Evolutionary conservation across 495 filamentous ascomycete species (phyloP).

Genomic region (Immersiella caudata): DNA sequence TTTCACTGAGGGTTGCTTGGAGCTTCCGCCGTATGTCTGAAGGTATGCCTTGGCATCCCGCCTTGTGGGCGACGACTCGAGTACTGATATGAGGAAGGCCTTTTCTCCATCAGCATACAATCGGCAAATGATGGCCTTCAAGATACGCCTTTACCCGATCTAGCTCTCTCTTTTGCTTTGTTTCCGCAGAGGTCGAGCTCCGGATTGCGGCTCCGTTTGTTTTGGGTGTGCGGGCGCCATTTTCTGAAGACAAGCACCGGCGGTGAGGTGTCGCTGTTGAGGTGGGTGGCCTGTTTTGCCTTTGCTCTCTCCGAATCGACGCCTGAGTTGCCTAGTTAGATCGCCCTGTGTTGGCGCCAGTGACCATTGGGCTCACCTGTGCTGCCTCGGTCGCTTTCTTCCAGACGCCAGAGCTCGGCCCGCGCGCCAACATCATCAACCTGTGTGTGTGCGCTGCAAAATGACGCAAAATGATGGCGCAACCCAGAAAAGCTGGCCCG

Average conservation of each 20-base stretch:
- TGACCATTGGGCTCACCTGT: conserved; percentile 22
- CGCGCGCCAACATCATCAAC: conserved; percentile 27
- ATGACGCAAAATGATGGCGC: conserved; percentile 1
- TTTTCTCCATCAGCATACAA: conserved; percentile 54
- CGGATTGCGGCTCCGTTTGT: conserved; percentile 10
- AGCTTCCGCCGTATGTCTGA: conserved; percentile 65
- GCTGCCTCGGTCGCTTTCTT: conserved; percentile 31
- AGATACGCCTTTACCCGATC: conserved; percentile 39
- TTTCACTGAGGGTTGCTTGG: conserved; percentile 5
- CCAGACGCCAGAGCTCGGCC: conserved; percentile 24
- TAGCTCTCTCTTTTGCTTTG: conserved; percentile 47
- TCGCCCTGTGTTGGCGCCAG: background rate
- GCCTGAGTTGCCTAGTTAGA: conserved; percentile 7
- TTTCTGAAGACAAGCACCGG: conserved; percentile 25
- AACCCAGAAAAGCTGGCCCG: conserved; percentile 10
- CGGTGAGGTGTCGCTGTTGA: conserved; percentile 3
- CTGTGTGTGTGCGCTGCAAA: background rate
- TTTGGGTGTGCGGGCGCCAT: conserved; percentile 13
- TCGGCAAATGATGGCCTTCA: background rate
- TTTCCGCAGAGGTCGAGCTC: conserved; percentile 40
- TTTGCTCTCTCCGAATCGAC: conserved; percentile 9
- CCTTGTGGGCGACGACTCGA: conserved; percentile 83
- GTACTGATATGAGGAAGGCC: conserved; percentile 71
- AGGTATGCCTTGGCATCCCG: conserved; percentile 89
- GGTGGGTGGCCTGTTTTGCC: background rate